Evolutionary conservation across 2,329 filamentous ascomycete genomes (phyloP), one percentile per base, ranked within the genome.

Genomic region (Trematosphaeria pertusa): DNA sequence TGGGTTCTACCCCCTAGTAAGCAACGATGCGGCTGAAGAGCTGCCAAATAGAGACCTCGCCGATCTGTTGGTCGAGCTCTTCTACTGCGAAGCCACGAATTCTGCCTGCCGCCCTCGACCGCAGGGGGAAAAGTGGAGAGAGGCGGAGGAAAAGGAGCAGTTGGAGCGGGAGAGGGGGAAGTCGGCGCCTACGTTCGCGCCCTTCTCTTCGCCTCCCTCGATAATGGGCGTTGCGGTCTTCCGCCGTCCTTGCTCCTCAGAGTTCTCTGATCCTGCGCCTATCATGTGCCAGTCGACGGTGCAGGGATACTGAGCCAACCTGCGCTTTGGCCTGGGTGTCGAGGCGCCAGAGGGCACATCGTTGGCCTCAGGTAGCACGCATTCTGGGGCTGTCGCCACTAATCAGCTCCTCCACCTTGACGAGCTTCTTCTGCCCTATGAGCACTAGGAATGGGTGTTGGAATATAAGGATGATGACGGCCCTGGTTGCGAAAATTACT

Each of bases 1-100:
- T n/a, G n/a, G n/a, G n/a, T n/a, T 91, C 64, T 97, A 96, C 65
- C 91, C 92, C 7, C 87, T 94, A 74, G 87, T 93, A 61, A 97
- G 92, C 73, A 87, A 89, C 47, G 85, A 90, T 15, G 87, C 93
- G 4, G 91, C 92, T 14, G 81, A 85, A 48, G 83, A 79, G 36
- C 77, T 97, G 34, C 94, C 93, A 0, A 88, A 83, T 37, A 81
- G 86, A 52, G 80, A 83, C 19, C 80, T 96, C 44, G 87, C 88
- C 15, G 87, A 94, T 59, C 85, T 86, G 61, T 79, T 99, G 31
- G 80, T 97, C 9, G 86, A 95, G 62, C 82, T 96, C 1, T 97
- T 93, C 70, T 88, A 88, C 60, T 85, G 90, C 62, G 92, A 92
- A 81, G 87, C 89, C 90, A 71, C 21, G 53, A 54, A 17, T 34